phyloP scores from a whole-genome alignment of 1,284 basidiomycete genomes.

The Cutaneotrichosporon cavernicola region DNA sequence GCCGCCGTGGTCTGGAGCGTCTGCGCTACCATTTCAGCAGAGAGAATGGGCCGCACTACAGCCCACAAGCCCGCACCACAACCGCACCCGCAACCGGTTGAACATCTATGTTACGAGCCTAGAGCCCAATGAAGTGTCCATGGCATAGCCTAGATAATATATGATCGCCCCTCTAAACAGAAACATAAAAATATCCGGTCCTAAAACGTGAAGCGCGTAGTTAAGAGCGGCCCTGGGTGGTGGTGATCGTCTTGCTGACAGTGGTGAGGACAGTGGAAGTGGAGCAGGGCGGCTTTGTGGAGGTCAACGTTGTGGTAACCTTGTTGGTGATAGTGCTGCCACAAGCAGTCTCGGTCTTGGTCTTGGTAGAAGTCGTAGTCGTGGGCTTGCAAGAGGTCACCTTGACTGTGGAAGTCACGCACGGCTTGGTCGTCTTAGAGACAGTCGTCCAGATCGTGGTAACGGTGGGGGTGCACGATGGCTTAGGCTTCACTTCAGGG shows the following conservation, averaged over 20 bases:
- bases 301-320: background rate
- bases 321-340: background rate
- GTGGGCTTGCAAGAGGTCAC: background rate
- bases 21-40: too few relatives aligned
- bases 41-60: too few relatives aligned
- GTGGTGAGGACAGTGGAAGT: background rate
- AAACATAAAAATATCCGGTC: background rate
- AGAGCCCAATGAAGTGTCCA: background rate
- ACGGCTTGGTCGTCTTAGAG: background rate
- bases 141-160: background rate
- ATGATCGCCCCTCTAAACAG: background rate
- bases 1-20: too few relatives aligned
- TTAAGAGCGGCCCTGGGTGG: too few relatives aligned
- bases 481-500: background rate
- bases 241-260: background rate
- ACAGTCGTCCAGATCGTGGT: background rate
- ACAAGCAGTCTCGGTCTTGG: background rate
- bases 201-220: too few relatives aligned
- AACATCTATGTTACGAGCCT: too few relatives aligned
- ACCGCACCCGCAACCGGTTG: too few relatives aligned
- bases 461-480: slow-evolving; percentile 16
- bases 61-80: too few relatives aligned
- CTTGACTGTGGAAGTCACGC: background rate
- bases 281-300: background rate
- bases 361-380: background rate